These are phyloP conservation scores for Asterophora parasitica DNA, from an alignment of 768 basidiomycete species.

Conservation along the genomic window DNA sequence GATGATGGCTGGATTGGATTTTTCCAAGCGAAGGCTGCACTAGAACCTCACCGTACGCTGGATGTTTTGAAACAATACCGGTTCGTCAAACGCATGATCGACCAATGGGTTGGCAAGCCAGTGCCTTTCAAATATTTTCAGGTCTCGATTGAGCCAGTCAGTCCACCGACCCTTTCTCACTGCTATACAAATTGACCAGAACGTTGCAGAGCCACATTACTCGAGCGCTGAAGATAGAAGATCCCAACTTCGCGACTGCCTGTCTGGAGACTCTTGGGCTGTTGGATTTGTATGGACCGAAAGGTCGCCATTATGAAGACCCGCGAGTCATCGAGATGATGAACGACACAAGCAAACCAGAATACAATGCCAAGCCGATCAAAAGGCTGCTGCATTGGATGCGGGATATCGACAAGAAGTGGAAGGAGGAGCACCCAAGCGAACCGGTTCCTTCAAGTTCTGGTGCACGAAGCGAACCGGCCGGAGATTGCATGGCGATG, in stretches of 20 bases:
- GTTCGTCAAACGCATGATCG: slow-evolving; percentile 47
- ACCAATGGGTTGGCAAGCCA: slow-evolving; percentile 37
- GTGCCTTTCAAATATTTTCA: slow-evolving; percentile 34
- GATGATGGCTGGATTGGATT: slow-evolving; percentile 43
- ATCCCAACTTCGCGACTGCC: slow-evolving; percentile 36
- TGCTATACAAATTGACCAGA: not conserved
- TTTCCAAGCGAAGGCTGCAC: slow-evolving; percentile 35
- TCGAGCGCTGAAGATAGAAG: slow-evolving; percentile 42
- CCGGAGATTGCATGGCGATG: slow-evolving; percentile 2
- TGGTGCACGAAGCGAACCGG: not conserved
- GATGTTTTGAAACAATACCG: slow-evolving; percentile 45
- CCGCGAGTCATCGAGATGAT: slow-evolving; percentile 45
- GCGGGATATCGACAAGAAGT: slow-evolving; percentile 42
- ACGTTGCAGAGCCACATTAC: slow-evolving; percentile 45
- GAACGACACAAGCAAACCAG: slow-evolving; percentile 38
- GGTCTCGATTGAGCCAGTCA: slow-evolving; percentile 43
- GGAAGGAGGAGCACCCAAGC: slow-evolving; percentile 28
- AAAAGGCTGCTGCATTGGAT: slow-evolving; percentile 46
- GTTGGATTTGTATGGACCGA: slow-evolving; percentile 51
- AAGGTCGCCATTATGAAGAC: slow-evolving; percentile 46
- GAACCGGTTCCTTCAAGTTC: not conserved
- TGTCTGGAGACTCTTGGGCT: slow-evolving; percentile 50
- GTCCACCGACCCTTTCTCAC: slow-evolving; percentile 7
- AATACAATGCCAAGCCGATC: slow-evolving; percentile 40
- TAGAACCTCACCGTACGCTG: slow-evolving; percentile 30